Percentiles rank a stretch among this genome's conserved stretches.
phyloP scores from a whole-genome alignment of 2,329 filamentous ascomycete genomes.

The Alternaria panax region DNA sequence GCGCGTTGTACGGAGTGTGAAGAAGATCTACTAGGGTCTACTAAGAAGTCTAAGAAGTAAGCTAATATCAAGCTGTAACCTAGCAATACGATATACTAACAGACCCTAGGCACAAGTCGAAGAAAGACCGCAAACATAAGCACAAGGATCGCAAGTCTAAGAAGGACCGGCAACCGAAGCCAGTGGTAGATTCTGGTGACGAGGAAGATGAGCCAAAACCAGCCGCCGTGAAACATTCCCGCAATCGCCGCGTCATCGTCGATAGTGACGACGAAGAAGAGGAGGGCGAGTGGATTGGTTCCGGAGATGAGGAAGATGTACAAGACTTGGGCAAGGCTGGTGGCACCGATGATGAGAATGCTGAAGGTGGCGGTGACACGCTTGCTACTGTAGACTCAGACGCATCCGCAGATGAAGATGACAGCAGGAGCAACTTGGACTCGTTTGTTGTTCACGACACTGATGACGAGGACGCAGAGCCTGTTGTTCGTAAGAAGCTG shows the following conservation, averaged over 20 bases:
- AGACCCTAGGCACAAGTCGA: constrained; percentile 47
- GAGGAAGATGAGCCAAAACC: constrained; percentile 25
- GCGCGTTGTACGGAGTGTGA: constrained; percentile 77
- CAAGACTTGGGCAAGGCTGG: constrained; percentile 76
- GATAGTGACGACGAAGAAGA: constrained; percentile 74
- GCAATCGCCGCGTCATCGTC: constrained; percentile 57
- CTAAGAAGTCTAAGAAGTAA: constrained; percentile 51
- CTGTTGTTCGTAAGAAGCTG: constrained; percentile 35
- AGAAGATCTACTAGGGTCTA: constrained; percentile 70
- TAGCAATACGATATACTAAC: constrained; percentile 20
- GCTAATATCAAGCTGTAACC: constrained; percentile 38
- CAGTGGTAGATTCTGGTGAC: constrained; percentile 35
- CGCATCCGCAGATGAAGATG: constrained; percentile 66
- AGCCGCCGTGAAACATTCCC: constrained; percentile 25
- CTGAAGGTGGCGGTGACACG: constrained; percentile 84
- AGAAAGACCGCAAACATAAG: constrained; percentile 56
- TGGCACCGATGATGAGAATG: constrained; percentile 86
- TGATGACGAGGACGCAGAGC: constrained; percentile 50
- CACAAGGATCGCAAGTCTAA: constrained; percentile 37
- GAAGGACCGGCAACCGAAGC: constrained; percentile 46
- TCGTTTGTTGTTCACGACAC: constrained; percentile 50
- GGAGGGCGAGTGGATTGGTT: constrained; percentile 81
- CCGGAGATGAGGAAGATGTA: constrained; percentile 68
- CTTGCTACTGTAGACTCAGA: constrained; percentile 76
- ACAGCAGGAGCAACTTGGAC: constrained; percentile 47